phyloP scores from a whole-genome alignment of 495 filamentous ascomycete species.

The Massariosphaeria phaeospora region DNA sequence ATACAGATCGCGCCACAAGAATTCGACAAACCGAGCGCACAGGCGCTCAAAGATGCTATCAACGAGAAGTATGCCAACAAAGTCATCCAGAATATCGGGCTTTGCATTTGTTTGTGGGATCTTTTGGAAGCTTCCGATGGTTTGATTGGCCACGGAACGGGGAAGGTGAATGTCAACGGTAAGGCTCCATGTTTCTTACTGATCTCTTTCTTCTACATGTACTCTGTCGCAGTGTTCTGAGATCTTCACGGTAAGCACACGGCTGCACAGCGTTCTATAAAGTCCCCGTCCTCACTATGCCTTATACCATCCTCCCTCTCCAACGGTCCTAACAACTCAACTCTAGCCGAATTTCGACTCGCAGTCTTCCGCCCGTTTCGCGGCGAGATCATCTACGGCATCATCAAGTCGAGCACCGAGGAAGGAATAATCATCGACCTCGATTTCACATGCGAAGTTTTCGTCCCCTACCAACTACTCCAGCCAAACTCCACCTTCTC shows the following conservation, averaged over 20 bases:
- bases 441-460: constrained; percentile 88
- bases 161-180: constrained; percentile 90
- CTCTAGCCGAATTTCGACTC: constrained; percentile 78
- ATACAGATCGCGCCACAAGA: constrained; percentile 85
- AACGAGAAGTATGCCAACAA: constrained; percentile 95
- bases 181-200: constrained; percentile 20
- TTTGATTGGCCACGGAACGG: constrained; percentile 82
- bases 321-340: not conserved
- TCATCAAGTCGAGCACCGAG: constrained; percentile 64
- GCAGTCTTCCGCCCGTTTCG: constrained; percentile 95
- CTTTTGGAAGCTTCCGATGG: constrained; percentile 83
- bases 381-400: constrained; percentile 77
- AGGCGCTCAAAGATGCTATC: constrained; percentile 87
- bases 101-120: constrained; percentile 89
- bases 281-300: too few relatives aligned
- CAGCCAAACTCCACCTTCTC: constrained; percentile 69
- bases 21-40: constrained; percentile 69
- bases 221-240: not conserved
- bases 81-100: constrained; percentile 78
- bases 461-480: constrained; percentile 62
- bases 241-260: not conserved
- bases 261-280: too few relatives aligned
- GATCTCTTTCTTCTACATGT: not conserved
- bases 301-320: not conserved
- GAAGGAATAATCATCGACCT: constrained; percentile 74